Percentiles rank a stretch among this genome's conserved stretches.
These are phyloP conservation scores for Ganoderma multipileum DNA, from an alignment of 1,284 basidiomycete species.

Conservation along the genomic window DNA sequence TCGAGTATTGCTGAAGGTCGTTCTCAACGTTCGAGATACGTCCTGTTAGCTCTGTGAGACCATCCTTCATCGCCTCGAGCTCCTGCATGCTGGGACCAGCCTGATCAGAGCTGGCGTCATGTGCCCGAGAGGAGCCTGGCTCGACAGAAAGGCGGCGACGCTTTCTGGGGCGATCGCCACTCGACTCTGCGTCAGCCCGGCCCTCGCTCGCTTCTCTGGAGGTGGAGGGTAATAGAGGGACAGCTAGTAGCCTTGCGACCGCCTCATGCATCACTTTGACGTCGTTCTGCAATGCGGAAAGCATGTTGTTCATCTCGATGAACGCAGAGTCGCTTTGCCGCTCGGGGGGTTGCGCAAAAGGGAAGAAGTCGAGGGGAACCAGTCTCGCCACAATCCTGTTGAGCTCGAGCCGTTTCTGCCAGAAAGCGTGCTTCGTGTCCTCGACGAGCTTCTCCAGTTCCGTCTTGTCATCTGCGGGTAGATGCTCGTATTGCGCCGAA, in stretches of 20 bases:
- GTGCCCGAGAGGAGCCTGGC: background rate
- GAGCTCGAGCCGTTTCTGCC: conserved; percentile 39
- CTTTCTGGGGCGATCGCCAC: conserved; percentile 23
- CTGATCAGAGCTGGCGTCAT: background rate
- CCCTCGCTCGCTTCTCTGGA: conserved; percentile 8
- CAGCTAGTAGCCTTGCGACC: conserved; percentile 21
- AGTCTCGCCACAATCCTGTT: conserved; percentile 39
- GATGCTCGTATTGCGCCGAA: conserved; percentile 22
- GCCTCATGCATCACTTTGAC: conserved; percentile 30
- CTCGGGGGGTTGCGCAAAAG: conserved; percentile 33
- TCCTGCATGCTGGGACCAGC: conserved; percentile 31
- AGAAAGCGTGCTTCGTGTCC: conserved; percentile 33
- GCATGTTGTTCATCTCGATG: conserved; percentile 35
- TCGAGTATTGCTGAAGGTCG: conserved; percentile 48
- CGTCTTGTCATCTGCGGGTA: conserved; percentile 30
- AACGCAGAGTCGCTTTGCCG: conserved; percentile 28
- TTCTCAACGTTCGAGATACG: conserved; percentile 50
- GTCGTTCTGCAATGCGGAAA: conserved; percentile 37
- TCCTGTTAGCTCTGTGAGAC: conserved; percentile 47
- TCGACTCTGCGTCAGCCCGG: conserved; percentile 8
- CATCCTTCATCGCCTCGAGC: conserved; percentile 46
- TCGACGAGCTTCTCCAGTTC: conserved; percentile 35
- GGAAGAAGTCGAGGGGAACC: conserved; percentile 48
- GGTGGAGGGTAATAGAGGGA: background rate
- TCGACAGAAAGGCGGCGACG: conserved; percentile 45